These are phyloP conservation scores for Phytophthora syringae DNA, from an alignment of 352 stramenopile species.

Conservation along the genomic window DNA sequence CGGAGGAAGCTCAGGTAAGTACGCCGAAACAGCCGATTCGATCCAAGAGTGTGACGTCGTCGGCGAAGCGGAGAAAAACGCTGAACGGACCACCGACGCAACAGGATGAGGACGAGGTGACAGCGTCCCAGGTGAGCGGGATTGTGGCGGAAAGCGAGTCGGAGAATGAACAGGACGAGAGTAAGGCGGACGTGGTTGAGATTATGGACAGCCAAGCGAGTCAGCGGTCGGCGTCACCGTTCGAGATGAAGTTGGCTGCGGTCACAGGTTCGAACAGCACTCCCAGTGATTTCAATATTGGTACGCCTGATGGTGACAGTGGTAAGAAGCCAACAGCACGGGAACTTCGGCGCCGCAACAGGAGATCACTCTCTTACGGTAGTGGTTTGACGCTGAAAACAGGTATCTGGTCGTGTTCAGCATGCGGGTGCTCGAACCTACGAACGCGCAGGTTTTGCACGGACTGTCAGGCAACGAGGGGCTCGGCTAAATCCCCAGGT, in stretches of 20 bases:
- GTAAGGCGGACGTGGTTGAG: slow-evolving; percentile 14
- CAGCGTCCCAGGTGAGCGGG: slow-evolving; percentile 34
- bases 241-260: slow-evolving; percentile 9
- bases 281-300: slow-evolving; percentile 22
- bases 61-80: slow-evolving; percentile 39
- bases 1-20: slow-evolving; percentile 7
- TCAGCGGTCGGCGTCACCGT: slow-evolving; percentile 8
- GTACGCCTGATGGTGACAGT: slow-evolving; percentile 8
- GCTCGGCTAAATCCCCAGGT: slow-evolving; percentile 26
- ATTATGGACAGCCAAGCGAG: slow-evolving; percentile 32
- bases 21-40: slow-evolving; percentile 35
- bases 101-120: slow-evolving; percentile 36
- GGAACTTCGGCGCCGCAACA: slow-evolving; percentile 38
- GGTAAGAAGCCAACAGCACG: slow-evolving; percentile 29
- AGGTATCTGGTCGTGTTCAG: slow-evolving; percentile 61
- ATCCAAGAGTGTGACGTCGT: slow-evolving; percentile 32
- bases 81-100: slow-evolving; percentile 34
- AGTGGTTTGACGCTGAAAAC: slow-evolving; percentile 40
- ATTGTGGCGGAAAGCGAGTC: slow-evolving; percentile 47
- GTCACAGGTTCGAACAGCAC: slow-evolving; percentile 18
- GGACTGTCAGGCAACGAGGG: slow-evolving; percentile 45
- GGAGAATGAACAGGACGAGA: slow-evolving; percentile 29
- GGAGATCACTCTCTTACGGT: slow-evolving; percentile 25
- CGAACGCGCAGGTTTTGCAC: slow-evolving; percentile 53
- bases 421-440: slow-evolving; percentile 60